Percentiles rank a stretch among this genome's conserved stretches.
These are phyloP conservation scores for Nakazawaea ambrosiae DNA, from an alignment of 805 yeast genomes.

Conservation along the genomic window DNA sequence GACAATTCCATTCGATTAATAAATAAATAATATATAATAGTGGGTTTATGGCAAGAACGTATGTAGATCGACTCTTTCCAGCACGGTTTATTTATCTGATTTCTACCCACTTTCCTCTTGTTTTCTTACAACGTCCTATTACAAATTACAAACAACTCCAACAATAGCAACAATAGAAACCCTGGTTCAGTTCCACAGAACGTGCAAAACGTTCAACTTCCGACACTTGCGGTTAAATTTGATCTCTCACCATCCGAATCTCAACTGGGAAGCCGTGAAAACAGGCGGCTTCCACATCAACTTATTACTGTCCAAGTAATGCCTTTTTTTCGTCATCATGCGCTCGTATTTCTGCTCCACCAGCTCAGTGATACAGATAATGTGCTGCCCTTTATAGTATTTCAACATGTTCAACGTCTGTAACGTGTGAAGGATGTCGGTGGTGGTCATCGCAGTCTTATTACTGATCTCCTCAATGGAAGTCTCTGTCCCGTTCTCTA, in stretches of 20 bases:
- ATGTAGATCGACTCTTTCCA: no score
- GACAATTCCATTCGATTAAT: conserved; percentile 57
- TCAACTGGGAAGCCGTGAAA: conserved; percentile 88
- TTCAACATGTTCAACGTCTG: conserved; percentile 85
- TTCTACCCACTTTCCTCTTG: background rate
- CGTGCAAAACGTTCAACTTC: no score
- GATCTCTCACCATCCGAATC: conserved; percentile 98
- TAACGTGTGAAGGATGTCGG: conserved; percentile 89
- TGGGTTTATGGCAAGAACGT: no score
- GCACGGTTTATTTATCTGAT: background rate
- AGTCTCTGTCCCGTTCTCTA: conserved; percentile 54
- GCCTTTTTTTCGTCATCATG: conserved; percentile 56
- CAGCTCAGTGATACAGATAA: conserved; percentile 79
- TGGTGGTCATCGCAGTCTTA: conserved; percentile 89
- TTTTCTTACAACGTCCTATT: background rate
- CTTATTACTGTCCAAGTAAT: conserved; percentile 63
- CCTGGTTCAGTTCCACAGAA: no score
- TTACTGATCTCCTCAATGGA: conserved; percentile 83
- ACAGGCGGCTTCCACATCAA: conserved; percentile 93
- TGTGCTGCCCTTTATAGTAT: conserved; percentile 94
- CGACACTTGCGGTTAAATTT: no score
- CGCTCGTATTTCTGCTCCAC: conserved; percentile 71
- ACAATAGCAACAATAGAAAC: no score
- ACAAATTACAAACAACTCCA: background rate
- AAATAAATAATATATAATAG: background rate